These are phyloP conservation scores for Capillidium rhysosporum DNA, from an alignment of 371 early-diverging fungal species.

Conservation along the genomic window DNA sequence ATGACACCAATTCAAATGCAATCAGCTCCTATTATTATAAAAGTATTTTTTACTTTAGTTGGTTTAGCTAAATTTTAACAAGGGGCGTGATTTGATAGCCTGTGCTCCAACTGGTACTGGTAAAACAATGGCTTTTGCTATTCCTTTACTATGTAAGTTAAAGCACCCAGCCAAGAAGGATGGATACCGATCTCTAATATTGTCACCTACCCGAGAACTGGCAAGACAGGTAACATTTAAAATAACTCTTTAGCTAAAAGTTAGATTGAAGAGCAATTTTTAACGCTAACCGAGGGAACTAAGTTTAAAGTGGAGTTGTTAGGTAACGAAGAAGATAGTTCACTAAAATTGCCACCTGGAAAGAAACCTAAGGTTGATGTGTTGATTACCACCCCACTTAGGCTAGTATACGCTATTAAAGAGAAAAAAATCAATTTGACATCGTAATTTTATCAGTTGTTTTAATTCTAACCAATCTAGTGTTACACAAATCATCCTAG, in stretches of 20 bases:
- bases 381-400: conserved; percentile 73
- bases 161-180: conserved; percentile 38
- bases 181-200: conserved; percentile 72
- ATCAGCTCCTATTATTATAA: conserved; percentile 62
- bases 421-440: conserved; percentile 52
- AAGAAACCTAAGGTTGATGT: conserved; percentile 63
- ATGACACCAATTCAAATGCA: conserved; percentile 97
- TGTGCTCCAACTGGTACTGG: conserved; percentile 97
- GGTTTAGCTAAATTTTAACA: not conserved
- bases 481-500: conserved; percentile 56
- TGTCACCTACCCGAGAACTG: conserved; percentile 96
- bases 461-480: conserved; percentile 11
- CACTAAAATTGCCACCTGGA: conserved; percentile 39
- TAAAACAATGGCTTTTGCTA: conserved; percentile 90
- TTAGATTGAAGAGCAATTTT: conserved; percentile 57
- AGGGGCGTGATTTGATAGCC: conserved; percentile 75
- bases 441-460: conserved; percentile 17
- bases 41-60: conserved; percentile 15
- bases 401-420: conserved; percentile 75
- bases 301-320: conserved; percentile 36
- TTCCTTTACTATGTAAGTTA: conserved; percentile 78
- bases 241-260: not conserved
- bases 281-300: conserved; percentile 42
- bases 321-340: conserved; percentile 47
- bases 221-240: conserved; percentile 54